Conservation (phyloP, 2,329 filamentous ascomycete genomes). For the Penicillium aurantiogriseum region DNA sequence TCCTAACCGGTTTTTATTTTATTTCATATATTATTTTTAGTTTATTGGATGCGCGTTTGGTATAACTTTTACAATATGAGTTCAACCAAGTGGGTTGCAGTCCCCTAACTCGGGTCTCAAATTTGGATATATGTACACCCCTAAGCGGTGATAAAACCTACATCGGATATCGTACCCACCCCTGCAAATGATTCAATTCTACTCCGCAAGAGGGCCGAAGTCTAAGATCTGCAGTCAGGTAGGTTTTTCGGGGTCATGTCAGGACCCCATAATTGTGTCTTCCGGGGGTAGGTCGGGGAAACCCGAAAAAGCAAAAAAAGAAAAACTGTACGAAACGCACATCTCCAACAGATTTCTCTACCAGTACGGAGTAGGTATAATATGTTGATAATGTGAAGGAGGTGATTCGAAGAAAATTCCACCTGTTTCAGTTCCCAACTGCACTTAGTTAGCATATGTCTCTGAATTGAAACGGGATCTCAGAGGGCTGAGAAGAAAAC, state of each 20-base stretch:
- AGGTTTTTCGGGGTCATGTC: not conserved
- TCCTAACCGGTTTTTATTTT: not conserved
- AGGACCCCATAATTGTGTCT: constrained; percentile 1
- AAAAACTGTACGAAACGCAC: not conserved
- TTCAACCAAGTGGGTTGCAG: not conserved
- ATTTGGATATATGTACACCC: not conserved
- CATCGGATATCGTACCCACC: not conserved
- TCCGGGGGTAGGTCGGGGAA: not conserved
- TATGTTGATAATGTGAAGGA: too few species aligned
- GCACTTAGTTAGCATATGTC: not conserved
- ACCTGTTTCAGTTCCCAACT: not conserved
- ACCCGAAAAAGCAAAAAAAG: not conserved
- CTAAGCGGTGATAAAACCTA: too few species aligned
- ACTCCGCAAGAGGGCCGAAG: not conserved
- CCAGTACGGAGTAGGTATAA: not conserved
- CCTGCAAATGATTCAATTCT: not conserved
- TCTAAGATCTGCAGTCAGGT: not conserved
- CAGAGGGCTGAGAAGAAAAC: not conserved
- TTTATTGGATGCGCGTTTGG: not conserved
- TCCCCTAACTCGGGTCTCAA: not conserved
- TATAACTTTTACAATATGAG: not conserved
- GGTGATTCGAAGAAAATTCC: not conserved
- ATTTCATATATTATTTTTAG: not conserved
- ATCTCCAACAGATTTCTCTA: not conserved
- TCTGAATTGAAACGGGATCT: not conserved